Base-by-base conservation (phyloP, 2,329 filamentous ascomycete species). In the Pseudofabraea citricarpa region DNA sequence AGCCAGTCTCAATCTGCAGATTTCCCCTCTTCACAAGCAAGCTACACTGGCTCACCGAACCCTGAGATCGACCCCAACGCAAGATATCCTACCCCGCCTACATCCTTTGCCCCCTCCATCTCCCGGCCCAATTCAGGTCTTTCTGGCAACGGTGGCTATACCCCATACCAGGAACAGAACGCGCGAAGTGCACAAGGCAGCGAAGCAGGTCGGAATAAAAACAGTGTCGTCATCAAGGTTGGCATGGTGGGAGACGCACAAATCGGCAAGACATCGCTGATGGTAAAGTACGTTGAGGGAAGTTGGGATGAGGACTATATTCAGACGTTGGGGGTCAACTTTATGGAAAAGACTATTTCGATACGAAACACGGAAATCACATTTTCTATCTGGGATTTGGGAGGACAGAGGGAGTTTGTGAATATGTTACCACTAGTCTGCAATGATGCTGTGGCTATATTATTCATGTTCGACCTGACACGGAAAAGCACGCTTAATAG, bases 261-360 rank as follows among this genome's bases (percentile, higher is more conserved):
- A 68, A 98, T 98, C 56, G 93, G 93, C 62, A 98, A 98, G 78
- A 98, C 93, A 15, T 96, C 90, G 52, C 70, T 98, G 63, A 98
- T 98, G 93, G 93, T 98, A 61, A 98, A 98, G 67, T 98, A 98
- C 62, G 93, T 98, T 44, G 93, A 98, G 70, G 93, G 93, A 47
- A 96, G 90, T 68, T 98, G 93, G 90, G 93, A 98, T 66, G 93
- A 98, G 70, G 93, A 98, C 65, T 98, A 98, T 67, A 98, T 98
- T 60, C 93, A 98, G 70, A 98, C 93, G 18, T 72, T 98, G 35
- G 93, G 93, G 55, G 93, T 98, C 68, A 98, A 98, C 68, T 98
- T 98, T 69, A 98, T 98, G 93, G 93, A 98, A 67, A 98, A 98
- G 77, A 98, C 93, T 26, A 98, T 98, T 63, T 95, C 89, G 50